Conservation (phyloP, 1,139 yeast genomes). For the Meyerozyma carpophila region DNA sequence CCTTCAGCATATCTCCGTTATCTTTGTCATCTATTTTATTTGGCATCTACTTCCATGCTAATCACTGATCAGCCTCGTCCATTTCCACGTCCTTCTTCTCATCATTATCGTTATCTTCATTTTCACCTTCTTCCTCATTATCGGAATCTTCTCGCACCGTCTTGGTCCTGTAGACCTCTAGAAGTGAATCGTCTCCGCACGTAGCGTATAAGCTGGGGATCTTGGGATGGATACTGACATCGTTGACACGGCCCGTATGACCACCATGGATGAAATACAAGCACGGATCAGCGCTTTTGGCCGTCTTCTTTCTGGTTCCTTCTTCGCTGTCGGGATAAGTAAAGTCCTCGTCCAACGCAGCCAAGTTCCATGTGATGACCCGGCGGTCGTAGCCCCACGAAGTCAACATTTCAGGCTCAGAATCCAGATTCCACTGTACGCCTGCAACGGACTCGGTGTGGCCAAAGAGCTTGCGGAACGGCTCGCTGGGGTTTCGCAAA, state of each 20-base stretch:
- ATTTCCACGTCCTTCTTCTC: conserved; percentile 13
- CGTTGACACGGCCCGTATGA: conserved; percentile 49
- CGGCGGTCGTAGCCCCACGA: conserved; percentile 51
- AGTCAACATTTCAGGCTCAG: conserved; percentile 31
- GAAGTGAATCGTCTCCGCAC: conserved; percentile 48
- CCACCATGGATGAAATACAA: conserved; percentile 56
- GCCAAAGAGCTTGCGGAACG: conserved; percentile 46
- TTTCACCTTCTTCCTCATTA: conserved; percentile 31
- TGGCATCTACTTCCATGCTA: neutral
- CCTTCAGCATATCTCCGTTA: too few relatives aligned
- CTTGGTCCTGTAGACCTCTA: conserved; percentile 53
- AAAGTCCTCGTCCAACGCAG: conserved; percentile 40
- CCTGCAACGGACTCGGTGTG: conserved; percentile 42
- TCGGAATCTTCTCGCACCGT: conserved; percentile 36
- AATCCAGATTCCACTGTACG: conserved; percentile 29
- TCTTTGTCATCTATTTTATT: neutral
- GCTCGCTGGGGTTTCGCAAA: conserved; percentile 40
- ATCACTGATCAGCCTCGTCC: conserved; percentile 1
- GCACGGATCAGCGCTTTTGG: conserved; percentile 51
- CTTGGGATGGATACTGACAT: conserved; percentile 45
- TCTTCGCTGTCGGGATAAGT: conserved; percentile 26
- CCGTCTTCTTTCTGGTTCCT: conserved; percentile 17
- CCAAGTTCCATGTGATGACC: conserved; percentile 47
- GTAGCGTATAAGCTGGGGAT: conserved; percentile 37
- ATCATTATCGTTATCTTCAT: conserved; percentile 15